These are phyloP conservation scores for Cryphonectria nitschkei DNA, from an alignment of 2,329 filamentous ascomycete genomes.

Conservation along the genomic window DNA sequence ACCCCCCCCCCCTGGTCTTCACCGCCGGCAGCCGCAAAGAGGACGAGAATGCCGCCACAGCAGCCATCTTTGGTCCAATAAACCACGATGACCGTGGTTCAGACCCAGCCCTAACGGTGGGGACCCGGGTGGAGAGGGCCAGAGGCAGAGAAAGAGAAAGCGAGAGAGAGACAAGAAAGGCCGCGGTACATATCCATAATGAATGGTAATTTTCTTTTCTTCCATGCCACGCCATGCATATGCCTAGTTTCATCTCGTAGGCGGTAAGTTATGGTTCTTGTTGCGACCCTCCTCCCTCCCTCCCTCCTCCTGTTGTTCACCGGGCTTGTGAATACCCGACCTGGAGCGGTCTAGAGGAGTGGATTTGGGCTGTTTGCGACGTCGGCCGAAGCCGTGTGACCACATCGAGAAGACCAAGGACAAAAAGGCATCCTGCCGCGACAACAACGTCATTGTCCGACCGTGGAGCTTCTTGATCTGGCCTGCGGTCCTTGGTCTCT, in stretches of 20 bases:
- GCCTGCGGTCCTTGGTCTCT: background rate
- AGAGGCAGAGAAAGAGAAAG: background rate
- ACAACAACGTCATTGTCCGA: conserved; percentile 1
- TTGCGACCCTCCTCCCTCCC: too few relatives aligned
- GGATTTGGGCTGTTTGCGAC: background rate
- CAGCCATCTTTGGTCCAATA: background rate
- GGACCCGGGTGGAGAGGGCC: background rate
- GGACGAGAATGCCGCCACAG: background rate
- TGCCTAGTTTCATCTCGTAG: background rate
- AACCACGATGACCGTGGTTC: background rate
- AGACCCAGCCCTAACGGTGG: conserved; percentile 1
- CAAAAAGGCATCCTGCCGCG: background rate
- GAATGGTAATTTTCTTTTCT: background rate
- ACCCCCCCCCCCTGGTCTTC: background rate
- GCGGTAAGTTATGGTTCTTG: background rate
- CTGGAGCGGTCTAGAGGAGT: too few relatives aligned
- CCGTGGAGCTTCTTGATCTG: background rate
- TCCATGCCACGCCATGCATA: background rate
- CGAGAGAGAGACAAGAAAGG: background rate
- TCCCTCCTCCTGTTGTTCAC: too few relatives aligned
- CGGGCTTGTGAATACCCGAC: too few relatives aligned
- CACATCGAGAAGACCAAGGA: background rate
- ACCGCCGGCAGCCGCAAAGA: background rate
- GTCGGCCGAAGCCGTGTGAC: conserved; percentile 1
- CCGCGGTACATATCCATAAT: background rate